Conservation (phyloP, 192 early-diverging fungal species). For the Phycomyces blakesleeanus region DNA sequence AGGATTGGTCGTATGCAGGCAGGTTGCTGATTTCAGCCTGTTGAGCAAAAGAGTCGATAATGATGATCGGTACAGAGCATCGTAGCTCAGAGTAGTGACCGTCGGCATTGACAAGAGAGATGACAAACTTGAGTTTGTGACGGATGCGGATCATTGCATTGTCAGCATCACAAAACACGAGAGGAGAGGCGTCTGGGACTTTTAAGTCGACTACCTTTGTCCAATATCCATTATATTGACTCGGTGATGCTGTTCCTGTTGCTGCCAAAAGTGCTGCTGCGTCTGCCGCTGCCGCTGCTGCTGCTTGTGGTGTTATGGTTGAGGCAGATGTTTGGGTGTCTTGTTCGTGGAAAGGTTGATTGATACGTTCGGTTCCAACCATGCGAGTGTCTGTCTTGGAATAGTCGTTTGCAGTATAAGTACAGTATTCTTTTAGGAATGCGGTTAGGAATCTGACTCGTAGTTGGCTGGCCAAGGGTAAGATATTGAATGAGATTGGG, state of each 20-base stretch:
- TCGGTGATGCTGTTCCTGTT: too few relatives aligned
- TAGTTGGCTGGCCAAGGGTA: conserved; percentile 44
- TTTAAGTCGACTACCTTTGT: conserved; percentile 1
- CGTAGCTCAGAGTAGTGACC: conserved; percentile 36
- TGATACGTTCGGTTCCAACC: conserved; percentile 1
- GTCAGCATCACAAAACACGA: conserved; percentile 31
- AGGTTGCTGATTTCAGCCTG: conserved; percentile 23
- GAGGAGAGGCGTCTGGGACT: conserved; percentile 15
- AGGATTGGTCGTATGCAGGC: conserved; percentile 30
- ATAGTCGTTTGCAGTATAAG: conserved; percentile 36
- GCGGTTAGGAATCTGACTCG: conserved; percentile 41
- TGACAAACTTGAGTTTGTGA: conserved; percentile 38
- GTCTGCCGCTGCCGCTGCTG: too few relatives aligned
- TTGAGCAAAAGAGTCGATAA: conserved; percentile 24
- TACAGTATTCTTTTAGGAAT: conserved; percentile 56
- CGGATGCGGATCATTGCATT: conserved; percentile 37
- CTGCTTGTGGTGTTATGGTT: too few relatives aligned
- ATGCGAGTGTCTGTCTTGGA: conserved; percentile 23
- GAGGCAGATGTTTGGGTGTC: neutral
- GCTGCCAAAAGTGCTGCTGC: too few relatives aligned
- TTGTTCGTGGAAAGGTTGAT: conserved; percentile 5
- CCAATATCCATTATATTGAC: neutral
- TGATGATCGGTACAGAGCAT: conserved; percentile 30
- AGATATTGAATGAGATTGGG: conserved; percentile 44
- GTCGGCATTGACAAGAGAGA: conserved; percentile 30